Evolutionary conservation across 345 rosid species (phyloP).

Genomic region (Gossypium anomalum): DNA sequence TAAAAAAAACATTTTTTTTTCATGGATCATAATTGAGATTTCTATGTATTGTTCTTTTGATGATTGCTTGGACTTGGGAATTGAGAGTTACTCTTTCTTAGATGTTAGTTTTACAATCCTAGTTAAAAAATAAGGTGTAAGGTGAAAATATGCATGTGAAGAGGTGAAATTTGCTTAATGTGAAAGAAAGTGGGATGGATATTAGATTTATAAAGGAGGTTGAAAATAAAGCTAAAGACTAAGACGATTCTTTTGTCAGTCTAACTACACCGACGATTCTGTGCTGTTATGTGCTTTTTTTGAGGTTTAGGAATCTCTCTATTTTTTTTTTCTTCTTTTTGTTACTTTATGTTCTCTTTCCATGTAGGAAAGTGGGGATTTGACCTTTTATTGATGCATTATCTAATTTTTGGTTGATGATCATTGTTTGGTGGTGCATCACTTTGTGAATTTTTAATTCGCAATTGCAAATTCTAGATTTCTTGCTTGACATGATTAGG

Average conservation of each 20-base stretch:
- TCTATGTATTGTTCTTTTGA: neutral
- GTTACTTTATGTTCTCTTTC: slow-evolving; percentile 19
- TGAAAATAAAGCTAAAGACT: slow-evolving; percentile 24
- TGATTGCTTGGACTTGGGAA: slow-evolving; percentile 5
- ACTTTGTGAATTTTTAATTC: slow-evolving; percentile 5
- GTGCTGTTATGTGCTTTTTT: slow-evolving; percentile 11
- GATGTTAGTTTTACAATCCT: neutral
- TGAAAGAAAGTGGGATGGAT: slow-evolving; percentile 23
- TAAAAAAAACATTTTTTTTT: neutral
- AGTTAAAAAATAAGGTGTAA: slow-evolving; percentile 1
- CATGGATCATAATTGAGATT: neutral
- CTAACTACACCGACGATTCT: slow-evolving; percentile 27
- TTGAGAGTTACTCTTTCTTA: neutral
- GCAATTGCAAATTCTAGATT: slow-evolving; percentile 11
- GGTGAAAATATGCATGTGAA: slow-evolving; percentile 2
- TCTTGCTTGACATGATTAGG: slow-evolving; percentile 14
- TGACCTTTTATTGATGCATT: slow-evolving; percentile 19
- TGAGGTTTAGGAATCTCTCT: slow-evolving; percentile 31
- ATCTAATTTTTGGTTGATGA: slow-evolving; percentile 9
- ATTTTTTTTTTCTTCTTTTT: slow-evolving; percentile 4
- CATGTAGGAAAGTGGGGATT: slow-evolving; percentile 28
- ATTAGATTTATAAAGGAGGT: slow-evolving; percentile 10
- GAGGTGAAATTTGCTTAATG: slow-evolving; percentile 14
- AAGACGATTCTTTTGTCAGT: slow-evolving; percentile 25
- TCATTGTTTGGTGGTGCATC: slow-evolving; percentile 13